phyloP scores from a whole-genome alignment of 352 stramenopile species.

The Aphanomyces invadans region DNA sequence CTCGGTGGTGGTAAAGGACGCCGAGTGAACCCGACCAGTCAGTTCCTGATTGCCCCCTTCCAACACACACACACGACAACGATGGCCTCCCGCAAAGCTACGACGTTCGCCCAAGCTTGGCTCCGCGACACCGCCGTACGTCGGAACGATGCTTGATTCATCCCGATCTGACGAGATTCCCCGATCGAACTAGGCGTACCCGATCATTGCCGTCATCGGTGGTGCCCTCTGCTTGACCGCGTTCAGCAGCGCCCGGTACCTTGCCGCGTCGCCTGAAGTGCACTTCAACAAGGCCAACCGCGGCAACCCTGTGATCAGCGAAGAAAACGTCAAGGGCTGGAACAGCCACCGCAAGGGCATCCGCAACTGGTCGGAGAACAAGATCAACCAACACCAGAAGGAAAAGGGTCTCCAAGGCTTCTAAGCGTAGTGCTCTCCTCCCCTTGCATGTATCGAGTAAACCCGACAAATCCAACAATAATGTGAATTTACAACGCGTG shows the following conservation, averaged over 20 bases:
- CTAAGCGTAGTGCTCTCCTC: background rate
- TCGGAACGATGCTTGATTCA: too few species aligned
- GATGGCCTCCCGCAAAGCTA: slow-evolving; percentile 22
- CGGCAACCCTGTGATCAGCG: background rate
- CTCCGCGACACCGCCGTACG: slow-evolving; percentile 21
- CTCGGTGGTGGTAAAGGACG: background rate
- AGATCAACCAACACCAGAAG: slow-evolving; percentile 23
- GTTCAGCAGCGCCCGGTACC: slow-evolving; percentile 17
- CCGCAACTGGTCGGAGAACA: slow-evolving; percentile 17
- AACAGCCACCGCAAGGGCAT: slow-evolving; percentile 22
- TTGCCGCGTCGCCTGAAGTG: slow-evolving; percentile 12
- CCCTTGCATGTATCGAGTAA: slow-evolving; percentile 6
- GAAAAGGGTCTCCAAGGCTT: background rate
- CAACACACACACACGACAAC: slow-evolving; percentile 8
- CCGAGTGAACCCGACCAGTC: slow-evolving; percentile 8
- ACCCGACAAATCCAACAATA: slow-evolving; percentile 16
- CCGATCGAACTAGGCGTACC: slow-evolving; percentile 13
- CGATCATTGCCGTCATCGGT: slow-evolving; percentile 20
- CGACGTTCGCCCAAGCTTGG: slow-evolving; percentile 25
- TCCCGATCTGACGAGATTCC: too few species aligned
- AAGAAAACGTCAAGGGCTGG: slow-evolving; percentile 13
- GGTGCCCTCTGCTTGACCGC: slow-evolving; percentile 11
- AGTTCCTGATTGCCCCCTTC: slow-evolving; percentile 11
- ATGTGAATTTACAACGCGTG: background rate
- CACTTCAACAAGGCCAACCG: slow-evolving; percentile 25